A percentile compares a stretch with the other conserved stretches of the same genome.
Evolutionary conservation across 1,284 basidiomycete species (phyloP).

Genomic region (Melampsora larici-populina): DNA sequence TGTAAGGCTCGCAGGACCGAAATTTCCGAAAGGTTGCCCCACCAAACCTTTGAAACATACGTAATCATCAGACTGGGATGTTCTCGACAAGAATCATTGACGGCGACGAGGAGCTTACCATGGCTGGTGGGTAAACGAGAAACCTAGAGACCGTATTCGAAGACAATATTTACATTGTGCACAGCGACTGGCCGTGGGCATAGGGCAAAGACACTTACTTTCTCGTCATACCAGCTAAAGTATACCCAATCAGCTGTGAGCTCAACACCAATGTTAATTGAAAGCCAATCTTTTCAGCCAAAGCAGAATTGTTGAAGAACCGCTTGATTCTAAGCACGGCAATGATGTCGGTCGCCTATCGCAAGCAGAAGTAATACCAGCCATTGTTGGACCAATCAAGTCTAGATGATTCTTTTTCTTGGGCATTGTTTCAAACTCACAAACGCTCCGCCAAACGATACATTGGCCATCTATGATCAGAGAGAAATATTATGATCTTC

Average conservation of each 20-base stretch:
- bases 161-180: too few species aligned
- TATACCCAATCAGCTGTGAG: slow-evolving; percentile 59
- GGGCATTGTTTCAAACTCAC: not conserved
- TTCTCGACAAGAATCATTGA: not conserved
- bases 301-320: not conserved
- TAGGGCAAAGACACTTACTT: not conserved
- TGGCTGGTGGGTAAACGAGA: not conserved
- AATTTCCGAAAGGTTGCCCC: slow-evolving; percentile 1
- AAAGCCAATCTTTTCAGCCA: slow-evolving; percentile 3
- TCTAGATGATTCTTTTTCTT: not conserved
- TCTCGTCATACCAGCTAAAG: too few species aligned
- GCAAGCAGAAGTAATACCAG: not conserved
- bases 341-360: not conserved
- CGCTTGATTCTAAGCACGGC: not conserved
- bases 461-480: not conserved
- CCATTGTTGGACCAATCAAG: not conserved
- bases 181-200: not conserved
- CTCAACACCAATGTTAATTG: slow-evolving; percentile 53
- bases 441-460: slow-evolving; percentile 4
- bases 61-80: not conserved
- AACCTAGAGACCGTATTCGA: not conserved
- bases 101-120: not conserved
- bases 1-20: not conserved
- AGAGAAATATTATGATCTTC: not conserved
- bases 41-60: not conserved